phyloP scores from a whole-genome alignment of 2,329 filamentous ascomycete genomes.

The Clonostachys solani region DNA sequence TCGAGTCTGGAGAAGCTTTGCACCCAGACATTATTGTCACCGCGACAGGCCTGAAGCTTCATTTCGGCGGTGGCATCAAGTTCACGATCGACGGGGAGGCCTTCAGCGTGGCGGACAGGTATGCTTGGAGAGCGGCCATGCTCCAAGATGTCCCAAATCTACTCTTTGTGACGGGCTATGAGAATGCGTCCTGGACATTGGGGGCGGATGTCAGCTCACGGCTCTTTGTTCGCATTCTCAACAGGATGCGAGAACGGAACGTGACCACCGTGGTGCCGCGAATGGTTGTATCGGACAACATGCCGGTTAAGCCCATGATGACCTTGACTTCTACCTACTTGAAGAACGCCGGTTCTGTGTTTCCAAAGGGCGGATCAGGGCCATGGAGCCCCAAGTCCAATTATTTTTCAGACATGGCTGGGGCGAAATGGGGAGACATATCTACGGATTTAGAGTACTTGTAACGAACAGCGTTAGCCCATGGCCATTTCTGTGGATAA shows the following conservation, averaged over 20 bases:
- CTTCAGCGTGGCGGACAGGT: slow-evolving; percentile 36
- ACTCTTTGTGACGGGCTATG: slow-evolving; percentile 55
- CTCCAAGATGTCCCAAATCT: slow-evolving; percentile 59
- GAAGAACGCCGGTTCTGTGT: slow-evolving; percentile 25
- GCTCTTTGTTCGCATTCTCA: slow-evolving; percentile 44
- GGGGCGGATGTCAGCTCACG: slow-evolving; percentile 50
- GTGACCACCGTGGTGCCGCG: slow-evolving; percentile 37
- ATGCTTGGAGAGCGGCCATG: slow-evolving; percentile 58
- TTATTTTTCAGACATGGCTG: slow-evolving; percentile 19
- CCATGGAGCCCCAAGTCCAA: slow-evolving; percentile 22
- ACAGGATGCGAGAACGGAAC: slow-evolving; percentile 38
- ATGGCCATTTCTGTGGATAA: no score
- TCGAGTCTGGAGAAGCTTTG: slow-evolving; percentile 37
- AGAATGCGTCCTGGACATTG: slow-evolving; percentile 57
- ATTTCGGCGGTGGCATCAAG: slow-evolving; percentile 46
- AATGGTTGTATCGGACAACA: slow-evolving; percentile 21
- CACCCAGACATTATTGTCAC: slow-evolving; percentile 60
- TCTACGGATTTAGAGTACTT: slow-evolving; percentile 11
- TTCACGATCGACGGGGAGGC: slow-evolving; percentile 45
- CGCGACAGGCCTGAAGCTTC: slow-evolving; percentile 57
- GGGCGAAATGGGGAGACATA: slow-evolving; percentile 20
- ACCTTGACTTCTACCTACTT: slow-evolving; percentile 47
- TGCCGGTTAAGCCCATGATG: slow-evolving; percentile 32
- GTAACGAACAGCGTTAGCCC: background rate
- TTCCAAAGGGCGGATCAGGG: slow-evolving; percentile 41